Conservation (phyloP, 1,284 basidiomycete genomes). For the Cutaneotrichosporon arboriforme region DNA sequence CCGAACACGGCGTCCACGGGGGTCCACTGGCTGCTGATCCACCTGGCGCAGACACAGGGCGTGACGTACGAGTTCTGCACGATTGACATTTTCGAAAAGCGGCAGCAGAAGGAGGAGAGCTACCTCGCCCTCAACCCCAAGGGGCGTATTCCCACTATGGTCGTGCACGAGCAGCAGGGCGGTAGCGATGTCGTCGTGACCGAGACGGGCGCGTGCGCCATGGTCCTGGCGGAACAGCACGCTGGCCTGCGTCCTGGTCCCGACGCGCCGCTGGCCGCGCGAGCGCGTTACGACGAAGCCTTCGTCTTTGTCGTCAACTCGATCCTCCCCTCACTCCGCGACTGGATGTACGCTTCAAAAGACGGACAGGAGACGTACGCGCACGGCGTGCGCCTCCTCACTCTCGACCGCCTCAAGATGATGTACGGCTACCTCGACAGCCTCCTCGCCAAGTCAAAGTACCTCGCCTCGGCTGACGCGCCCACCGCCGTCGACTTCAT, state of each 20-base stretch:
- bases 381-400: conserved; percentile 11
- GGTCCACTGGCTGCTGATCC: conserved; percentile 24
- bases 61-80: conserved; percentile 12
- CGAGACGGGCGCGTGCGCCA: conserved; percentile 21
- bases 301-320: conserved; percentile 21
- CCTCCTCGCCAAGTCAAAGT: neutral
- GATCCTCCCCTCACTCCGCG: conserved; percentile 22
- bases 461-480: neutral
- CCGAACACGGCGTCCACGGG: conserved; percentile 19
- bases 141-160: conserved; percentile 23
- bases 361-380: conserved; percentile 4
- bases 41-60: conserved; percentile 15
- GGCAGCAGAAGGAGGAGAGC: conserved; percentile 16
- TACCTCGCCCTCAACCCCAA: conserved; percentile 25
- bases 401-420: conserved; percentile 8
- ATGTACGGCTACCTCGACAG: conserved; percentile 4
- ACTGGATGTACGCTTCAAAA: conserved; percentile 27
- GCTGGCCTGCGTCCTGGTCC: conserved; percentile 8
- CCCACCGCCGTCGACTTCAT: conserved; percentile 12
- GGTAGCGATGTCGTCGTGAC: conserved; percentile 9
- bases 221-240: conserved; percentile 20
- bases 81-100: conserved; percentile 10
- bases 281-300: conserved; percentile 18
- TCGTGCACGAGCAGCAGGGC: conserved; percentile 3
- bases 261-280: conserved; percentile 2